Percentiles rank a stretch among this genome's conserved stretches.
phyloP scores from a whole-genome alignment of 768 basidiomycete species.

The Obba rivulosa region DNA sequence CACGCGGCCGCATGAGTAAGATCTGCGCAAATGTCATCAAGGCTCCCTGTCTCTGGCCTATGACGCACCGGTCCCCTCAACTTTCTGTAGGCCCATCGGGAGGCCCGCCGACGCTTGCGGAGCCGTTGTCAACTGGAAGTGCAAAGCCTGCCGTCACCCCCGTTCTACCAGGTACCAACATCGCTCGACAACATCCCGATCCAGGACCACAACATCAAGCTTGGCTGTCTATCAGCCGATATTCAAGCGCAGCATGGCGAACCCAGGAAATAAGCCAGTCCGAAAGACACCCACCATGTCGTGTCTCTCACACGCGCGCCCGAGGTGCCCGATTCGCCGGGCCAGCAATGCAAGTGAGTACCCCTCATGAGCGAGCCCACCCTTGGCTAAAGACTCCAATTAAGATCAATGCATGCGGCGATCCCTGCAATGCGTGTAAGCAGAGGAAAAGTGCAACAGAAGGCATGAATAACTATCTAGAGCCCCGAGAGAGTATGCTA shows the following conservation, averaged over 20 bases:
- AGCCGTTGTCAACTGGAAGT: no score
- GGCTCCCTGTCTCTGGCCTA: slow-evolving; percentile 5
- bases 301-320: slow-evolving; percentile 43
- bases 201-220: slow-evolving; percentile 2
- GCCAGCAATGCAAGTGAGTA: slow-evolving; percentile 43
- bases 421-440: slow-evolving; percentile 40
- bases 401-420: slow-evolving; percentile 44
- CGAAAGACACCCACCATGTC: slow-evolving; percentile 43
- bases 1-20: slow-evolving; percentile 17
- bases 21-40: not conserved
- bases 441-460: no score
- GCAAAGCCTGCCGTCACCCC: not conserved
- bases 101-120: not conserved
- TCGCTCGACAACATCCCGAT: slow-evolving; percentile 10
- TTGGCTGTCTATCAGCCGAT: slow-evolving; percentile 19
- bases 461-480: no score
- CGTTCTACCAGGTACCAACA: not conserved
- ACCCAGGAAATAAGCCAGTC: slow-evolving; percentile 10
- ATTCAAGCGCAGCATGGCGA: slow-evolving; percentile 15
- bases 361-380: not conserved
- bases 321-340: slow-evolving; percentile 31
- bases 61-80: not conserved
- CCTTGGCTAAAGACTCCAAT: no score
- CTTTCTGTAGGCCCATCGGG: not conserved
- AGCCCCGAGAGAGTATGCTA: no score